Evolutionary conservation across 345 rosid genomes (phyloP).

Genomic region (Mallotus nudiflorus): DNA sequence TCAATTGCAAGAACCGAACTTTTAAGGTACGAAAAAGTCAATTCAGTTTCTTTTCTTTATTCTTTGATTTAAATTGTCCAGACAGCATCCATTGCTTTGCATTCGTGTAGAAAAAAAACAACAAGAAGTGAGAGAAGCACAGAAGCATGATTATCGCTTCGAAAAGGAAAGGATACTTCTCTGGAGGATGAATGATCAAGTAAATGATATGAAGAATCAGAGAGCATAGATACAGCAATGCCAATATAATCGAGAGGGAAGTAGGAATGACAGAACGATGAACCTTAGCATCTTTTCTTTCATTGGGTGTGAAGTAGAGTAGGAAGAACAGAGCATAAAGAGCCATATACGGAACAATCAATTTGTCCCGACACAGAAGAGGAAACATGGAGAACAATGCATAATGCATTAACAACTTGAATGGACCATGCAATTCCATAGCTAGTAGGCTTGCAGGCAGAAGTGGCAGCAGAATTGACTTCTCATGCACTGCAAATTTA

Average conservation of each 20-base stretch:
- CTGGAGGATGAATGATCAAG: constrained; percentile 55
- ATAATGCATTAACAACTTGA: constrained; percentile 55
- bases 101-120: constrained; percentile 52
- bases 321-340: constrained; percentile 50
- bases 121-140: constrained; percentile 56
- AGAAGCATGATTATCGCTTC: constrained; percentile 73
- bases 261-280: constrained; percentile 19
- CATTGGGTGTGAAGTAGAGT: constrained; percentile 46
- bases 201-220: constrained; percentile 62
- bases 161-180: constrained; percentile 62
- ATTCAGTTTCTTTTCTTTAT: constrained; percentile 45
- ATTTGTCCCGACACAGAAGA: constrained; percentile 75
- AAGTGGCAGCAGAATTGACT: constrained; percentile 89
- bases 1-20: neutral
- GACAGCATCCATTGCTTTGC: constrained; percentile 58
- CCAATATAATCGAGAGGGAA: constrained; percentile 21
- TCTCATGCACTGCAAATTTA: constrained; percentile 86
- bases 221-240: constrained; percentile 45
- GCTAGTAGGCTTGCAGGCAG: constrained; percentile 79
- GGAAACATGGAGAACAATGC: constrained; percentile 94
- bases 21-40: constrained; percentile 25
- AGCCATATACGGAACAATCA: constrained; percentile 62
- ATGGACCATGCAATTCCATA: constrained; percentile 50
- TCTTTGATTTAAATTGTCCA: constrained; percentile 24
- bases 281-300: constrained; percentile 23